Base-by-base conservation (phyloP, 768 basidiomycete species). In the Boletus sp. region DNA sequence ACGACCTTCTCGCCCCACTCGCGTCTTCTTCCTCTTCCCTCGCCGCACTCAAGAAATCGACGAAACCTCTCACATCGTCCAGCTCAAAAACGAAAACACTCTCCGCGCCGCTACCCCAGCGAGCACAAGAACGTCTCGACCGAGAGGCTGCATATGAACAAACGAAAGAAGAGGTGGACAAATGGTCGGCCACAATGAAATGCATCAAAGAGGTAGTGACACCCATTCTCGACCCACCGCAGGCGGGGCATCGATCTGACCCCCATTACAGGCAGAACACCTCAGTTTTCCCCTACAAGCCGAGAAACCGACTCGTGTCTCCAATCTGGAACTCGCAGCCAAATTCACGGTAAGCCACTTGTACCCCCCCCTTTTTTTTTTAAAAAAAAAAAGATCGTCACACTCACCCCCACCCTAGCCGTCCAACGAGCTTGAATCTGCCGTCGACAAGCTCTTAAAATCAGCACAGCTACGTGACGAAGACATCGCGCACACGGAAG, bases 61-160 rank as follows among this genome's bases (percentile, higher is more conserved):
- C 84, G 1, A 90, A 88, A 67, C 72, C 79, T 14, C 77, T 92
- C 15, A 75, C 76, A 3, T 78, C 79, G 0, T 77, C 77, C 44
- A 81, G 78, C 54, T 68, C 70, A 34, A 87, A 86, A 64, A 76
- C 73, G 23, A 78, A 80, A 56, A 77, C 87, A 0, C 77, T 96
- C 7, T 74, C 91, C 5, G 92, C 91, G 0, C 96, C 96, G 0
- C 75, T 99, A 0, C 93, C 93, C 9, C 85, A 87, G 21, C 82
- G 93, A 32, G 82, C 87, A 0, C 91, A 97, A 68, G 94, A 97
- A 56, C 86, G 90, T 41, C 74, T 98, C 1, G 93, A 97, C 61
- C 85, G 96, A 46, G 86, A 93, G 66, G 96, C 94, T 8, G 96
- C 96, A 0, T 97, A 96, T 67, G 93, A 94, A 63, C 82, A 90